Evolutionary conservation across 2,329 filamentous ascomycete genomes (phyloP).

Genomic region (Aspergillus luchuensis): DNA sequence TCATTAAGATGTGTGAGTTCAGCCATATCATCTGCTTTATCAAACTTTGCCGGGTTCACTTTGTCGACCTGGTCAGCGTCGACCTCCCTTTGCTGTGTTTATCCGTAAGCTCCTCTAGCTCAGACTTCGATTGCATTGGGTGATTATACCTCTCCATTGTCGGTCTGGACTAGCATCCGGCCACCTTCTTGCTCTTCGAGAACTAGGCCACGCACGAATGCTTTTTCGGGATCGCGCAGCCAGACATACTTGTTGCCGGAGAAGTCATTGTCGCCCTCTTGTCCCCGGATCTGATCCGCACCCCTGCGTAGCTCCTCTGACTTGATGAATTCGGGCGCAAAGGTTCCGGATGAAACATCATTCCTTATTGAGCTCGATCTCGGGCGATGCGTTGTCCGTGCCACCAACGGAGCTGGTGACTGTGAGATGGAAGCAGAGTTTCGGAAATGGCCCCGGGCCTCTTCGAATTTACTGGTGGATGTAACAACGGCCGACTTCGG

Average conservation of each 20-base stretch:
- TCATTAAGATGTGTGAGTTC: conserved; percentile 98
- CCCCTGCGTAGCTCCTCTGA: conserved; percentile 70
- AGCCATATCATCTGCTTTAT: conserved; percentile 99
- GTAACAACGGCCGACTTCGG: conserved; percentile 77
- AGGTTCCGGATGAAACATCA: conserved; percentile 72
- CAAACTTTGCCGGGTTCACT: conserved; percentile 98
- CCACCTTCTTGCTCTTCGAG: conserved; percentile 74
- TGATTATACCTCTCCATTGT: conserved; percentile 74
- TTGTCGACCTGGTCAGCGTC: conserved; percentile 90
- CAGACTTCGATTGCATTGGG: too few species aligned
- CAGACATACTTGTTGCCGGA: conserved; percentile 98
- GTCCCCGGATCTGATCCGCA: conserved; percentile 63
- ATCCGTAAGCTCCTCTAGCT: conserved; percentile 23
- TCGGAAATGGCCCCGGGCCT: conserved; percentile 61
- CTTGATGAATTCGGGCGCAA: conserved; percentile 95
- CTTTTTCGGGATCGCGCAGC: conserved; percentile 82
- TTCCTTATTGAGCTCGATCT: conserved; percentile 67
- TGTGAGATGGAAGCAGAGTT: conserved; percentile 67
- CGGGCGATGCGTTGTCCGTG: conserved; percentile 44
- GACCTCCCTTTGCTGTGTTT: conserved; percentile 75
- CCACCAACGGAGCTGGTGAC: conserved; percentile 49
- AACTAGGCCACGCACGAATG: conserved; percentile 91
- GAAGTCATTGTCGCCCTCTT: conserved; percentile 98
- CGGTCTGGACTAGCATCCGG: conserved; percentile 82
- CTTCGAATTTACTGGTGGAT: conserved; percentile 52